These are phyloP conservation scores for Nicotiana benthamiana DNA, from an alignment of 257 asterid species.

Conservation along the genomic window DNA sequence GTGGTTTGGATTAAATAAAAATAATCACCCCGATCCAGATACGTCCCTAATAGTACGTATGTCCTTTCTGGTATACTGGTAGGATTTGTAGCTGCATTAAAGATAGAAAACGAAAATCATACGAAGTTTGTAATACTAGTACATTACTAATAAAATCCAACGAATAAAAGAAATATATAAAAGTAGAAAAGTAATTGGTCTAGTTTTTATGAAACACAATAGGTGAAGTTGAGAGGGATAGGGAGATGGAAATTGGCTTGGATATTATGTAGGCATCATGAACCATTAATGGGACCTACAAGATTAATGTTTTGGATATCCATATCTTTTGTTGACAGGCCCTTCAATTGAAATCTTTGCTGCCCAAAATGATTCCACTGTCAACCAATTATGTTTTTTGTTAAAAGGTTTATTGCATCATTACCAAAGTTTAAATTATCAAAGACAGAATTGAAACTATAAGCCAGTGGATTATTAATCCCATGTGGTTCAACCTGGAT, in stretches of 20 bases:
- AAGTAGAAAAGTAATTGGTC: not conserved
- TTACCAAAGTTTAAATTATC: too few species aligned
- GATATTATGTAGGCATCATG: not conserved
- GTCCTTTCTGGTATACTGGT: not conserved
- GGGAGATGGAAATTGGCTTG: not conserved
- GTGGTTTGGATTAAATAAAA: too few species aligned
- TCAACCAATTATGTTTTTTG: not conserved
- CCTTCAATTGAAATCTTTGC: not conserved
- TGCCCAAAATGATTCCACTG: not conserved
- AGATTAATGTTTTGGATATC: conserved; percentile 5
- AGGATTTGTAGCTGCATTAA: not conserved
- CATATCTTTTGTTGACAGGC: not conserved
- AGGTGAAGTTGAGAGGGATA: not conserved
- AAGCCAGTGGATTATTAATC: too few species aligned
- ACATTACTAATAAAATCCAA: not conserved
- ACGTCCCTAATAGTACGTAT: not conserved
- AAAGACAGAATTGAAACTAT: too few species aligned
- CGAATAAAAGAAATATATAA: not conserved
- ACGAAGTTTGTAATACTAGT: not conserved
- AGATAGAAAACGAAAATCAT: not conserved
- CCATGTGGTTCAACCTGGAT: too few species aligned
- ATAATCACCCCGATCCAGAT: too few species aligned
- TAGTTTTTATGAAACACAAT: not conserved
- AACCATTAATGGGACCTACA: not conserved
- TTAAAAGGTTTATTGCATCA: not conserved